Evolutionary conservation across 495 filamentous ascomycete genomes (phyloP).

Genomic region (Astrothelium macrocarpum): DNA sequence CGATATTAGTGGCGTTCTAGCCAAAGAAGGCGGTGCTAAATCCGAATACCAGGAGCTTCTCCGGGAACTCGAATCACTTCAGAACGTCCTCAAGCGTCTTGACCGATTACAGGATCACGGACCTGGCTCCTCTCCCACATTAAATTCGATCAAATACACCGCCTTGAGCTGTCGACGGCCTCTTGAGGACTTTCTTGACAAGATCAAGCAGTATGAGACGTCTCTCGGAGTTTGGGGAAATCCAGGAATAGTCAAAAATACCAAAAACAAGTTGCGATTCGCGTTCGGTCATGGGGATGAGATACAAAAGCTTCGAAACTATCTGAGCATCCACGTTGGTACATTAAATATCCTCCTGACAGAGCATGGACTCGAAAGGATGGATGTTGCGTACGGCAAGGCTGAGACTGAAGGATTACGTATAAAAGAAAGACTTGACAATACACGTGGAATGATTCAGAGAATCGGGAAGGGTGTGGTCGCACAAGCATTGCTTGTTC

Average conservation of each 20-base stretch:
- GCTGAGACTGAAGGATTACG: neutral
- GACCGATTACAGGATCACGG: neutral
- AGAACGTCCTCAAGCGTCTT: neutral
- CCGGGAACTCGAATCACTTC: neutral
- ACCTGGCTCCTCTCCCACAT: neutral
- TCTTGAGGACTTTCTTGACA: neutral
- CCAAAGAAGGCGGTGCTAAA: neutral
- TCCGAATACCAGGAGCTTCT: neutral
- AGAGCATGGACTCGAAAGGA: neutral
- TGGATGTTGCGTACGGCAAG: neutral
- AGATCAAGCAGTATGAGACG: neutral
- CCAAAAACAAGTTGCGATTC: neutral
- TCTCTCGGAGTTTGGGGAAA: neutral
- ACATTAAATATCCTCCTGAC: neutral
- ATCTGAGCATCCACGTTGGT: neutral
- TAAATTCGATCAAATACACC: neutral
- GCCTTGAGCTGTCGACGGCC: neutral
- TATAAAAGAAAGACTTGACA: neutral
- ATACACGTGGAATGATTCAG: neutral
- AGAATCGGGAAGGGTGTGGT: neutral
- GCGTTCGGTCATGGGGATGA: neutral
- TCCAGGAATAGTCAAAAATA: neutral
- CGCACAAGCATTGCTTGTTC: neutral
- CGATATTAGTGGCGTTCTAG: neutral
- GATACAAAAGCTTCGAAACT: neutral